Percentiles rank a stretch among this genome's conserved stretches.
Conservation (phyloP, 1,284 basidiomycete genomes). For the Malassezia vespertilionis region DNA sequence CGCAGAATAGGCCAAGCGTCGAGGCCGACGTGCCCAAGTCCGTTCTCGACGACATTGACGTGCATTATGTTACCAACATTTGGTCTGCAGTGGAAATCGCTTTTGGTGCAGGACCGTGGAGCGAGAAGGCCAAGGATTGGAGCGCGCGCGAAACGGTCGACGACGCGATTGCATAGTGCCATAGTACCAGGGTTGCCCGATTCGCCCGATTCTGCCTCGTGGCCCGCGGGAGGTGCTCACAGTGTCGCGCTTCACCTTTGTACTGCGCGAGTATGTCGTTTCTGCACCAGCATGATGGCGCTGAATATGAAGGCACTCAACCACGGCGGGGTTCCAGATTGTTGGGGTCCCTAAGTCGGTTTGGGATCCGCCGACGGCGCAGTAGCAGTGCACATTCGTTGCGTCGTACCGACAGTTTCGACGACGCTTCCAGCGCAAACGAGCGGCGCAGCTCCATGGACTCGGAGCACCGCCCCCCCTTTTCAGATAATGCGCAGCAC, state of each 20-base stretch:
- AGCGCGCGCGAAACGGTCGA: not conserved
- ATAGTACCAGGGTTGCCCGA: too few relatives aligned
- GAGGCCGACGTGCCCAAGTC: conserved; percentile 44
- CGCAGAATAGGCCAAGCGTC: conserved; percentile 43
- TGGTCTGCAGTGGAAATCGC: conserved; percentile 44
- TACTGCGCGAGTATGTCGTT: conserved; percentile 8
- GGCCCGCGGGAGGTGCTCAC: too few relatives aligned
- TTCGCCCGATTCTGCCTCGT: too few relatives aligned
- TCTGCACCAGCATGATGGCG: not conserved
- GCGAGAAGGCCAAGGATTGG: conserved; percentile 27
- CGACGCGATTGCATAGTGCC: too few relatives aligned
- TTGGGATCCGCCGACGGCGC: not conserved
- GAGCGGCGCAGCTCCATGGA: not conserved
- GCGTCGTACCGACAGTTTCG: not conserved
- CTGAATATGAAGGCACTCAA: not conserved
- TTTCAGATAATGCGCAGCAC: not conserved
- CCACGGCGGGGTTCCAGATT: conserved; percentile 3
- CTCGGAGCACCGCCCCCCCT: not conserved
- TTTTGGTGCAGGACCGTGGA: conserved; percentile 44
- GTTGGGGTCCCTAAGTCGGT: conserved; percentile 1
- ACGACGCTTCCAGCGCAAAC: not conserved
- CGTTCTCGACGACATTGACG: conserved; percentile 38
- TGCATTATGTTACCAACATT: conserved; percentile 45
- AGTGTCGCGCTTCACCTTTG: too few relatives aligned
- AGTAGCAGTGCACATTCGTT: conserved; percentile 2